phyloP scores from a whole-genome alignment of 257 asterid genomes.

The Solanum rostratum region DNA sequence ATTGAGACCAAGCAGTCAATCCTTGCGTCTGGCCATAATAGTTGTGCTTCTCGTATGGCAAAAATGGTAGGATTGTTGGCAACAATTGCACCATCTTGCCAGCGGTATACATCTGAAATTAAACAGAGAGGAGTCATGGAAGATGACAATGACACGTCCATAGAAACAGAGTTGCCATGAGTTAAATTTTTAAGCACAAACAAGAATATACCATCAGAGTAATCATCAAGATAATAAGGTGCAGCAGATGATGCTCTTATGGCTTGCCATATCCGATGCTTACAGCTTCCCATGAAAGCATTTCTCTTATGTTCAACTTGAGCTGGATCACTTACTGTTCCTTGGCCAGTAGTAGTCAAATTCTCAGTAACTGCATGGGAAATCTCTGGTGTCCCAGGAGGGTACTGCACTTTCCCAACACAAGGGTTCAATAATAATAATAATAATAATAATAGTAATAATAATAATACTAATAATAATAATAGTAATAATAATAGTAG shows the following conservation, averaged over 20 bases:
- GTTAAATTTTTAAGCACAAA: neutral
- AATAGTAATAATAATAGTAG: neutral
- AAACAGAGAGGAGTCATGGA: conserved; percentile 2
- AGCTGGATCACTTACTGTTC: conserved; percentile 57
- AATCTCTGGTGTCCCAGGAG: conserved; percentile 94
- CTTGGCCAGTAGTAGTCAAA: conserved; percentile 45
- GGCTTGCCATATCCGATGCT: conserved; percentile 95
- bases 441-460: neutral
- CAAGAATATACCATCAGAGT: conserved; percentile 66
- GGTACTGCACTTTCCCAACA: conserved; percentile 52
- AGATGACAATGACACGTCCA: conserved; percentile 8
- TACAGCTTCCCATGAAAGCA: conserved; percentile 96
- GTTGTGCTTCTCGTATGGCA: conserved; percentile 91
- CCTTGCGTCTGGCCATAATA: conserved; percentile 92
- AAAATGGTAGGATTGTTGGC: conserved; percentile 97
- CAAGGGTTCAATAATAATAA: neutral
- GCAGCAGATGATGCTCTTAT: conserved; percentile 99
- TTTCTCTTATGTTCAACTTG: conserved; percentile 69
- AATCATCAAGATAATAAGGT: conserved; percentile 98
- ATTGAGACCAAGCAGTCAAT: conserved; percentile 92
- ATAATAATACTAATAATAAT: conserved; percentile 5
- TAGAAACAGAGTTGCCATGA: neutral
- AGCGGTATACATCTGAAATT: conserved; percentile 61
- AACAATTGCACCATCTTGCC: conserved; percentile 99
- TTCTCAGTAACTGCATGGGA: conserved; percentile 60